Evolutionary conservation across 352 stramenopile genomes (phyloP), one percentile per base, ranked within the genome.

Genomic region (Phytophthora sansomeana): DNA sequence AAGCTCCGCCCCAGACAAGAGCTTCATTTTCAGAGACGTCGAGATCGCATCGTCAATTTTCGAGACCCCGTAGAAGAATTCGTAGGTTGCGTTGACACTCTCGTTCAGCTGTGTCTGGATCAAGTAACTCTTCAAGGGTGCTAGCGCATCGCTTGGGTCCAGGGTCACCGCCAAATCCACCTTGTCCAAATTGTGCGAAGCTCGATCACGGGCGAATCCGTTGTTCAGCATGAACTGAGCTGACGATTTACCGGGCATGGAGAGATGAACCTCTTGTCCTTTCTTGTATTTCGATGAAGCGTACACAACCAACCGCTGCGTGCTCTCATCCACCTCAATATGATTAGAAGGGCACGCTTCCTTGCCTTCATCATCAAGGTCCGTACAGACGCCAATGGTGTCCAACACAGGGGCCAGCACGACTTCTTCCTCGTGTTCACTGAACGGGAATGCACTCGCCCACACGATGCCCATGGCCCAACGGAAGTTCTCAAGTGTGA

Each of bases 391-490:
- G 3, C 67, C 72, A 24, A 87, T 80, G 7, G 73, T 83, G 21
- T 72, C 35, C 8, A 87, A 57, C 39, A 84, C 46, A 14, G 78
- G 78, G 1, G 74, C 75, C 24, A 87, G 36, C 11, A 85, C 67
- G 13, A 81, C 59, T 11, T 83, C 64, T 16, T 48, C 29, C 36
- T 85, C 77, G 0, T 36, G 21, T 1, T 55, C 36, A 21, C 64
- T 58, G 17, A 71, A 17, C 1, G 67, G 70, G 36, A 84, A 83
- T 6, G 75, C 58, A 36, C 61, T 71, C 5, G 73, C 58, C 78
- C 78, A 87, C 4, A 87, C 66, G 24, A 84, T 47, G 3, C 75
- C 73, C 62, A 87, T 74, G 0, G 78, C 78, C 75, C 75, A 87
- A 5, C 58, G 65, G 29, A 87, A 87, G 28, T 68, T 57, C 10